A percentile compares a stretch with the other conserved stretches of the same genome.
Conservation (phyloP, 2,329 filamentous ascomycete genomes). For the Moelleriella libera region DNA sequence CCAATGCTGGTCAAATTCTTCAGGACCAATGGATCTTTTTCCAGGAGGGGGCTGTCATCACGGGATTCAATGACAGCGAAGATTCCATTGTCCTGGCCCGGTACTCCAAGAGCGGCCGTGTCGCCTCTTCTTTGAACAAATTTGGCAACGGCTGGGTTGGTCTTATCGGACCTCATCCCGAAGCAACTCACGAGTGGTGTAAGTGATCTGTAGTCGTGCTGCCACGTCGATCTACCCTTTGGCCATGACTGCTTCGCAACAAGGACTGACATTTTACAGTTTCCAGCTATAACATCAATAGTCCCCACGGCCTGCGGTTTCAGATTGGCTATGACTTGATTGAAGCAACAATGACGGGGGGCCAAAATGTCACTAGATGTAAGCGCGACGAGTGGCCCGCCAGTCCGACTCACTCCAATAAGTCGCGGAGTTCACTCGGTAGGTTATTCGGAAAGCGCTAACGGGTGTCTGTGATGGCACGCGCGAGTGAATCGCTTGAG, state of each 20-base stretch:
- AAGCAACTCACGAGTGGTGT: constrained; percentile 13
- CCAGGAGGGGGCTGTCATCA: constrained; percentile 12
- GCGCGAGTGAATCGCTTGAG: no score
- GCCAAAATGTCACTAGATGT: constrained; percentile 1
- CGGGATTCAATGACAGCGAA: constrained; percentile 6
- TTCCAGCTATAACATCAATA: constrained; percentile 5
- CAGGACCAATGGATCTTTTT: constrained; percentile 12
- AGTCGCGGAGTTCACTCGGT: not conserved
- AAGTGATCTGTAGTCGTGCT: constrained; percentile 2
- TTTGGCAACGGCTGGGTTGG: constrained; percentile 13
- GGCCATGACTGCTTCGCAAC: no score
- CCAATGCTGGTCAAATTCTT: constrained; percentile 5
- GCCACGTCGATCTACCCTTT: no score
- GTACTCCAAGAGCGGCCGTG: constrained; percentile 10
- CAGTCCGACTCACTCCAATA: not conserved
- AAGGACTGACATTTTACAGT: not conserved
- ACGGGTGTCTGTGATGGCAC: not conserved
- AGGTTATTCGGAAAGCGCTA: not conserved
- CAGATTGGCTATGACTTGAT: constrained; percentile 12
- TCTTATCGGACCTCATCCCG: constrained; percentile 12
- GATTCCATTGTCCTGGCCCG: constrained; percentile 7
- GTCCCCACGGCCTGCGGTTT: constrained; percentile 9
- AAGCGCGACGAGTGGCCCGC: constrained; percentile 1
- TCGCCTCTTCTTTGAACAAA: constrained; percentile 10
- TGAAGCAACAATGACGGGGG: constrained; percentile 8